Conservation (phyloP, 331 rosid species). For the Pyracantha coccinea region DNA sequence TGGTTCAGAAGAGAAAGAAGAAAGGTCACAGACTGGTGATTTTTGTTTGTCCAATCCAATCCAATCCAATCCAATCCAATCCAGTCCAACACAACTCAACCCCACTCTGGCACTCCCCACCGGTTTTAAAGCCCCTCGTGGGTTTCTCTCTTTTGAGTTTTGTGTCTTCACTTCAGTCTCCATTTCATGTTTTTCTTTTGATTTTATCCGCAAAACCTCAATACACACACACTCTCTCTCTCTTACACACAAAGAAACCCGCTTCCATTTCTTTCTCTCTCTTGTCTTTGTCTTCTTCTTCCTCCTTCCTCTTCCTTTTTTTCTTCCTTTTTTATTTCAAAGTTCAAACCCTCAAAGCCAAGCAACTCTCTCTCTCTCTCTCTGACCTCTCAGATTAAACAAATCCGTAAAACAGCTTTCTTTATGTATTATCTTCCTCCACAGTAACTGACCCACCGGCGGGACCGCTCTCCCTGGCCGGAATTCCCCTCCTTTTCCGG, state of each 20-base stretch:
- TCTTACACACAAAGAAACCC: conserved; percentile 1
- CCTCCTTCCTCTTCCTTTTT: background rate
- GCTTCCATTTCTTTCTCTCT: conserved; percentile 18
- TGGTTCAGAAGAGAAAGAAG: background rate
- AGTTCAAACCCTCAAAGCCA: conserved; percentile 18
- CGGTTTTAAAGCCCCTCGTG: background rate
- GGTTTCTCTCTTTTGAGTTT: background rate
- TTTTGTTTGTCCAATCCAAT: background rate
- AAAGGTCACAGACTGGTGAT: background rate
- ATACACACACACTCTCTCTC: background rate
- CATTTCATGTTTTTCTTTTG: background rate
- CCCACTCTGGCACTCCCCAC: background rate
- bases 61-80: background rate
- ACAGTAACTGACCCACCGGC: conserved; percentile 36
- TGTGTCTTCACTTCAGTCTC: background rate
- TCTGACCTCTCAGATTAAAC: background rate
- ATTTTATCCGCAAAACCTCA: background rate
- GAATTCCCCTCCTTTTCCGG: conserved; percentile 1
- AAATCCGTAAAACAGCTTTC: background rate
- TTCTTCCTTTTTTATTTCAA: background rate
- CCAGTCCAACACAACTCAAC: background rate
- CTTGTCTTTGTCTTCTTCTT: background rate
- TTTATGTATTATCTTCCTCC: conserved; percentile 5
- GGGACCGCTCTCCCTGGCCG: conserved; percentile 49
- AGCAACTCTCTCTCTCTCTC: conserved; percentile 22